Conservation (phyloP, 2,329 filamentous ascomycete genomes). For the Bisporella sp. region DNA sequence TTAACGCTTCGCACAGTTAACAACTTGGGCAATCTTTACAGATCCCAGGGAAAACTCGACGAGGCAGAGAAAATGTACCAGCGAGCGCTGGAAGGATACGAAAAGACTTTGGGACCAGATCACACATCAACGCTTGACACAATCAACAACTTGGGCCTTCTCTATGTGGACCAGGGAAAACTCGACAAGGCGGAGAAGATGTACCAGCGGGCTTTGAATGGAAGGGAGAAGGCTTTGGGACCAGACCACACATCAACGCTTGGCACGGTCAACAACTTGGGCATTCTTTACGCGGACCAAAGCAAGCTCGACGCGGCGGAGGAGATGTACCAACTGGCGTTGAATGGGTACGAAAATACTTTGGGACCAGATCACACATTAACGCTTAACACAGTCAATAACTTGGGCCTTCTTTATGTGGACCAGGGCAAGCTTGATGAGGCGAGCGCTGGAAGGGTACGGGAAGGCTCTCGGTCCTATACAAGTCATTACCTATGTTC, state of each 20-base stretch:
- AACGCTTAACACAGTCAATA: no score
- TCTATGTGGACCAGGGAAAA: not conserved
- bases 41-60: not conserved
- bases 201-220: no score
- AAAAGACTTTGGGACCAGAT: not conserved
- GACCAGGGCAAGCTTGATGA: no score
- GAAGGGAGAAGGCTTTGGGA: no score
- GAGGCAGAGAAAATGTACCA: not conserved
- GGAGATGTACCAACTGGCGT: slow-evolving; percentile 7
- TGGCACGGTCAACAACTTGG: no score
- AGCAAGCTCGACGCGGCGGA: no score
- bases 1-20: not conserved
- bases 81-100: not conserved
- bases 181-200: slow-evolving; percentile 15
- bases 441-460: slow-evolving; percentile 3
- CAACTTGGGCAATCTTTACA: not conserved
- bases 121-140: slow-evolving; percentile 5
- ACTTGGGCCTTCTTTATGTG: no score
- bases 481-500: slow-evolving; percentile 8
- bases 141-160: not conserved
- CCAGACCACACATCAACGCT: no score
- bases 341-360: not conserved
- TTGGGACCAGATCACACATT: no score
- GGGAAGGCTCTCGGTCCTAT: slow-evolving; percentile 18
- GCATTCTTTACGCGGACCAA: no score